phyloP scores from a whole-genome alignment of 352 stramenopile genomes.

The Phytopythium delawarense region DNA sequence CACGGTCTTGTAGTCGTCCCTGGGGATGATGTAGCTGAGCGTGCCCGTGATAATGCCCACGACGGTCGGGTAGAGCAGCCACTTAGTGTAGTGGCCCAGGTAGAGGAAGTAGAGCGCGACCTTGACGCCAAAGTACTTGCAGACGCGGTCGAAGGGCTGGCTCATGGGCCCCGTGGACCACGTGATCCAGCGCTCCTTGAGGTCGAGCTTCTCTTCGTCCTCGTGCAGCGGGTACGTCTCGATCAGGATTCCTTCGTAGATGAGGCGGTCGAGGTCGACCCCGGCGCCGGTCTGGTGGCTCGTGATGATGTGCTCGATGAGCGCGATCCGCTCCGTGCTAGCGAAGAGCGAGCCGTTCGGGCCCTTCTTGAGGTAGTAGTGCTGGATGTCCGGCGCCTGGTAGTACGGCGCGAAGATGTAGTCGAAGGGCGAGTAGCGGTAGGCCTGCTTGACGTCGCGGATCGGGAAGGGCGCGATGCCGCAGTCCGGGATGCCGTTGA shows the following conservation, averaged over 20 bases:
- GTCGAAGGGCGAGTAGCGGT: constrained; percentile 76
- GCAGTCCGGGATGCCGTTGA: constrained; percentile 62
- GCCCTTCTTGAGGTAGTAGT: constrained; percentile 64
- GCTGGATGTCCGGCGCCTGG: constrained; percentile 56
- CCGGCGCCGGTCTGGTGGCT: constrained; percentile 58
- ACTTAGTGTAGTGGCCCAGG: constrained; percentile 94
- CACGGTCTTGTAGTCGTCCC: constrained; percentile 44
- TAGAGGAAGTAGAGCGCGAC: constrained; percentile 98
- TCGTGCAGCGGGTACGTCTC: constrained; percentile 80
- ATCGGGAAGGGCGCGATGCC: constrained; percentile 80
- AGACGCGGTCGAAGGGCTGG: constrained; percentile 78
- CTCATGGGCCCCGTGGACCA: constrained; percentile 68
- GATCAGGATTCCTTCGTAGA: constrained; percentile 73
- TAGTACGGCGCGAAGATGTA: constrained; percentile 86
- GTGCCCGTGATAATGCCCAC: constrained; percentile 89
- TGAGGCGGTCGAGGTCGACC: constrained; percentile 66
- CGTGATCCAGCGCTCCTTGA: constrained; percentile 67
- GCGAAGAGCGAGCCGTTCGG: constrained; percentile 63
- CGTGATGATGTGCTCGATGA: constrained; percentile 86
- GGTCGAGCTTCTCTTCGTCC: constrained; percentile 49
- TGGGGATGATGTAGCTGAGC: constrained; percentile 47
- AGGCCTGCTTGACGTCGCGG: constrained; percentile 71
- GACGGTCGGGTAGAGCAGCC: constrained; percentile 92
- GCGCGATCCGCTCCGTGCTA: constrained; percentile 66
- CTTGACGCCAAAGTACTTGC: constrained; percentile 87